Percentiles rank a stretch among this genome's conserved stretches.
Conservation (phyloP, 257 asterid species). For the Galeopsis tetrahit region DNA sequence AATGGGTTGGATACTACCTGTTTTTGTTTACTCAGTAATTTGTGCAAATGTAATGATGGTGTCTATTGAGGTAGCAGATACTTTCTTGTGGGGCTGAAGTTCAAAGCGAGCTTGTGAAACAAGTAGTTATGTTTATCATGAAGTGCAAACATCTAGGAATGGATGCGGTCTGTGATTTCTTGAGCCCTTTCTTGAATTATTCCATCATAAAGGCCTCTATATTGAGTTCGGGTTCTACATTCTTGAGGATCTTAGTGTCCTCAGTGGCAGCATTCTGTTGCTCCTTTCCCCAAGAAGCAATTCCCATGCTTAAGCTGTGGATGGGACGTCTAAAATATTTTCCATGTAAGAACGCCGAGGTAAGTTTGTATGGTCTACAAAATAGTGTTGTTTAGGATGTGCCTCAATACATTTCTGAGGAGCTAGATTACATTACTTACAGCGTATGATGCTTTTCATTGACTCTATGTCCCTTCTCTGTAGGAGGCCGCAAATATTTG, state of each 20-base stretch:
- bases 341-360: conserved; percentile 69
- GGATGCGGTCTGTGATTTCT: conserved; percentile 75
- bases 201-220: conserved; percentile 55
- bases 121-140: conserved; percentile 63
- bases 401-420: conserved; percentile 21
- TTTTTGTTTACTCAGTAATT: conserved; percentile 21
- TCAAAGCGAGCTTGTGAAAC: conserved; percentile 76
- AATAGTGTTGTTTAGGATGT: conserved; percentile 3
- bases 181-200: conserved; percentile 80
- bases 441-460: conserved; percentile 17
- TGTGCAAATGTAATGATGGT: conserved; percentile 22
- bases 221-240: conserved; percentile 47
- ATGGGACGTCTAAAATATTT: conserved; percentile 60
- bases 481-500: conserved; percentile 64
- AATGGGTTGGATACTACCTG: conserved; percentile 12
- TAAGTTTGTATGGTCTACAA: conserved; percentile 48
- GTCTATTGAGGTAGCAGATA: conserved; percentile 49
- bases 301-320: conserved; percentile 70
- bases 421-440: conserved; percentile 23
- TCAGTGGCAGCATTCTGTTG: conserved; percentile 74
- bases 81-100: conserved; percentile 70
- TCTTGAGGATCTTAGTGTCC: conserved; percentile 60
- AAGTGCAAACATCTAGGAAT: conserved; percentile 71
- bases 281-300: conserved; percentile 70
- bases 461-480: conserved; percentile 32